Evolutionary conservation across 1,284 basidiomycete species (phyloP), one percentile per base, ranked within the genome.

Genomic region (Xerocomus minutiporus): DNA sequence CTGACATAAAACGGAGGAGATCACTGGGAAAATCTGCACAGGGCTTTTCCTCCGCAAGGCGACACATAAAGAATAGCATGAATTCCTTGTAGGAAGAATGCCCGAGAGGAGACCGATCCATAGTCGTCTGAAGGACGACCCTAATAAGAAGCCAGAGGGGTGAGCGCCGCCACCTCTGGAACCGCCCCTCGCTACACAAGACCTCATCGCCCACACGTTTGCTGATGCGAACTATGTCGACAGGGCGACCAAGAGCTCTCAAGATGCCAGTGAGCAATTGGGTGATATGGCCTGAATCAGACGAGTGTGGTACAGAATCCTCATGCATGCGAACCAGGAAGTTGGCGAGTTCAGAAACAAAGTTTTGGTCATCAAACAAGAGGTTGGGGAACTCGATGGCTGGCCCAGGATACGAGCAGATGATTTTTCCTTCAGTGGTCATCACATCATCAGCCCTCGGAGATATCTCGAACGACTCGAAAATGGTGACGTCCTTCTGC

Each of bases 81-180:
- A 40, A 40, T 13, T 40, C 38, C 38, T 40, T 40, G 20, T 40
- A 40, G 9, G 38, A 11, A 40, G 9, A 13, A 5, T 23, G 20
- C 20, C 38, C 20, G 4, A 40, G 38, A 13, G 38, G 12, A 25
- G 20, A 23, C 9, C 38, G 20, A 23, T 20, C 61, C 8, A 78
- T 64, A 1, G 73, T 67, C 0, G 73, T 74, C 51, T 80, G 78
- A 11, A 80, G 53, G 1, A 59, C 58, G 6, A 73, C 63, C 32
- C 67, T 60, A 8, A 71, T 55, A 4, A 71, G 57, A 20, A 73
- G 62, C 70, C 71, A 72, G 2, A 72, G 54, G 1, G 69, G 53
- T 1, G 69, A 69, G 20, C 73, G 66, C 7, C 69, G 62, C 73
- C 70, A 73, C 8, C 68, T 8, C n/a, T 2, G 20, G 5, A 4